Conservation (phyloP, 305 asterid species). For the Rubia peregrina region DNA sequence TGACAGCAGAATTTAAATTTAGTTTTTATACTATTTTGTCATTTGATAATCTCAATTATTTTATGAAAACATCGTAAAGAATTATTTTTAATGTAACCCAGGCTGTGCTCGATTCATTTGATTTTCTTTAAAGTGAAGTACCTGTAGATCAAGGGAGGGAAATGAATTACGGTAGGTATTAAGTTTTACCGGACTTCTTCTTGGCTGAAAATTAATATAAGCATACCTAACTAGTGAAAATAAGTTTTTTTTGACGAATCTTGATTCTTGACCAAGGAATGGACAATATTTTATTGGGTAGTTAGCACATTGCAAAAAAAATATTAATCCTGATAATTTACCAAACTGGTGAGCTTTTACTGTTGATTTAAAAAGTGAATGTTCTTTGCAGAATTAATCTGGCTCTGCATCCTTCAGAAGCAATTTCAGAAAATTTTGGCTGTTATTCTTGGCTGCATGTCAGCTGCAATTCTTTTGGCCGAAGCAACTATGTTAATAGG, state of each 20-base stretch:
- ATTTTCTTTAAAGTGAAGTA: background rate
- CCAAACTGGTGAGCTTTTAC: background rate
- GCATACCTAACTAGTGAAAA: background rate
- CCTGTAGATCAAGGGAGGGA: background rate
- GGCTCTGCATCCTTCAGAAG: conserved; percentile 84
- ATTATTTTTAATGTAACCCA: background rate
- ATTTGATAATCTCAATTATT: background rate
- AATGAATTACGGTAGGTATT: background rate
- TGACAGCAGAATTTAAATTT: background rate
- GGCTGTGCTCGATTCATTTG: background rate
- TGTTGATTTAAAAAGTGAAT: background rate
- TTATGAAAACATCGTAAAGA: background rate
- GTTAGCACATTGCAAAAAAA: background rate
- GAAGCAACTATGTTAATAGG: conserved; percentile 94
- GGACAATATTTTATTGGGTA: background rate
- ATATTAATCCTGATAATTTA: background rate
- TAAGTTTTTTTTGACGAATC: background rate
- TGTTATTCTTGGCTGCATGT: conserved; percentile 86
- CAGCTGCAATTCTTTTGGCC: conserved; percentile 84
- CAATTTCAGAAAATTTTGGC: conserved; percentile 64
- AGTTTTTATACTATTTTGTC: background rate
- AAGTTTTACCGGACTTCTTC: background rate
- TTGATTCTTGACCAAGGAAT: too few relatives aligned
- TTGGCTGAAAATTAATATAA: background rate
- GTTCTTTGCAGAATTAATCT: conserved; percentile 60